phyloP scores from a whole-genome alignment of 768 basidiomycete species.

The Agaricus blazei region DNA sequence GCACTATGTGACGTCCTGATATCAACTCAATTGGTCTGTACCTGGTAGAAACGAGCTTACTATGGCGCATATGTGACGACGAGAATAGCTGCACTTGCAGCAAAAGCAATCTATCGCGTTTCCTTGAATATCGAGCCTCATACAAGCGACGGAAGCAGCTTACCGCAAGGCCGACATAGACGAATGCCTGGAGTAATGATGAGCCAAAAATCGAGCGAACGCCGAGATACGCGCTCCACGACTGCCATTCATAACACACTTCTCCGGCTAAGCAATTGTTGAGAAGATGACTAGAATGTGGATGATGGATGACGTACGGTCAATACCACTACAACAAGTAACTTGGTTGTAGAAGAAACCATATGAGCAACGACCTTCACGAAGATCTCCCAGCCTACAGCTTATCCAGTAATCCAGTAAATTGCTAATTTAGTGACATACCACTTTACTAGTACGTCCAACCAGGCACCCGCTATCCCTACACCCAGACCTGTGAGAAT shows the following conservation, averaged over 20 bases:
- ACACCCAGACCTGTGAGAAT: slow-evolving; percentile 62
- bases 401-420: background rate
- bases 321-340: slow-evolving; percentile 64
- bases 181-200: slow-evolving; percentile 58
- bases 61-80: slow-evolving; percentile 68
- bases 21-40: background rate
- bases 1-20: slow-evolving; percentile 36
- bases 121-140: background rate
- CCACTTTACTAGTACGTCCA: slow-evolving; percentile 75
- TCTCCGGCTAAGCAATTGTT: slow-evolving; percentile 48
- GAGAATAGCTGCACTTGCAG: slow-evolving; percentile 56
- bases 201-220: slow-evolving; percentile 52
- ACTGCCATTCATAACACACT: slow-evolving; percentile 59
- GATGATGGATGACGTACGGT: slow-evolving; percentile 35
- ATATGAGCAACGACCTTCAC: slow-evolving; percentile 62
- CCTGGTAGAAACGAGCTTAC: slow-evolving; percentile 31
- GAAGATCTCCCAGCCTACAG: slow-evolving; percentile 60
- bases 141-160: slow-evolving; percentile 17
- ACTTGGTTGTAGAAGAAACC: slow-evolving; percentile 72
- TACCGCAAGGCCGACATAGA: slow-evolving; percentile 64
- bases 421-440: slow-evolving; percentile 22
- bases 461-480: slow-evolving; percentile 63
- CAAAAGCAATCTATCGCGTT: slow-evolving; percentile 47
- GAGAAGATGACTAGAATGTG: background rate
- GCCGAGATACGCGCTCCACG: slow-evolving; percentile 58